Evolutionary conservation across 495 filamentous ascomycete genomes (phyloP).

Genomic region (Chaetomium cochliodes): DNA sequence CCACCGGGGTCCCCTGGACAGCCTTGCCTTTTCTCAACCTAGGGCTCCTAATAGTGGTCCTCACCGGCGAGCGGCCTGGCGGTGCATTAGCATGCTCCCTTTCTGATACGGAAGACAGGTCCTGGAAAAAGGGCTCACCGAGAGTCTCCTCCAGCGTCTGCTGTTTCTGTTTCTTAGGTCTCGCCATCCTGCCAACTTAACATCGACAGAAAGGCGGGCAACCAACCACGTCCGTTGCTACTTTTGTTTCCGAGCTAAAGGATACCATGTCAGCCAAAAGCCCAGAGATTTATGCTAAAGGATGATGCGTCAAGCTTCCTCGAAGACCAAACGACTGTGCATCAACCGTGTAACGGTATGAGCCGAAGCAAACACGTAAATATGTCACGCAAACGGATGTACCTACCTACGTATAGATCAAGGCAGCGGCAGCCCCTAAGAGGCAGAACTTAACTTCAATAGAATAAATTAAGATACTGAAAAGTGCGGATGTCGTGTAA

Average conservation of each 20-base stretch:
- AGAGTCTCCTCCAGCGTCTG: slow-evolving; percentile 30
- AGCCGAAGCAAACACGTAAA: too few relatives aligned
- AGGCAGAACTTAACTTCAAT: too few relatives aligned
- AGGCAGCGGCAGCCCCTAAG: too few relatives aligned
- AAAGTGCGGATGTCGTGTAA: too few relatives aligned
- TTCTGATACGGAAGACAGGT: neutral
- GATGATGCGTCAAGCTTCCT: too few relatives aligned
- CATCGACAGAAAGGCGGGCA: neutral
- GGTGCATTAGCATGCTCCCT: neutral
- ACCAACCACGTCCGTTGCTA: neutral
- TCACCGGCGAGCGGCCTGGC: slow-evolving; percentile 16
- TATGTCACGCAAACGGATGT: too few relatives aligned
- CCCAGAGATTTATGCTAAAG: neutral
- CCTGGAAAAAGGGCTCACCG: slow-evolving; percentile 12
- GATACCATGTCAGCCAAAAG: neutral
- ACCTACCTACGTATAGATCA: too few relatives aligned
- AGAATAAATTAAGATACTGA: too few relatives aligned
- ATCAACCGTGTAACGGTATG: too few relatives aligned
- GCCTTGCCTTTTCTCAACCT: neutral
- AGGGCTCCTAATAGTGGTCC: slow-evolving; percentile 5
- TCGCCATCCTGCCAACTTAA: slow-evolving; percentile 17
- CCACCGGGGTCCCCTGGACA: neutral
- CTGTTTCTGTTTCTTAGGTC: slow-evolving; percentile 22
- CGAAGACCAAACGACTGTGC: too few relatives aligned
- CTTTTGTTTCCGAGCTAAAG: neutral